Percentiles rank a stretch among this genome's conserved stretches.
Evolutionary conservation across 2,329 filamentous ascomycete genomes (phyloP).

Genomic region (Cladobotryum mycophilum): DNA sequence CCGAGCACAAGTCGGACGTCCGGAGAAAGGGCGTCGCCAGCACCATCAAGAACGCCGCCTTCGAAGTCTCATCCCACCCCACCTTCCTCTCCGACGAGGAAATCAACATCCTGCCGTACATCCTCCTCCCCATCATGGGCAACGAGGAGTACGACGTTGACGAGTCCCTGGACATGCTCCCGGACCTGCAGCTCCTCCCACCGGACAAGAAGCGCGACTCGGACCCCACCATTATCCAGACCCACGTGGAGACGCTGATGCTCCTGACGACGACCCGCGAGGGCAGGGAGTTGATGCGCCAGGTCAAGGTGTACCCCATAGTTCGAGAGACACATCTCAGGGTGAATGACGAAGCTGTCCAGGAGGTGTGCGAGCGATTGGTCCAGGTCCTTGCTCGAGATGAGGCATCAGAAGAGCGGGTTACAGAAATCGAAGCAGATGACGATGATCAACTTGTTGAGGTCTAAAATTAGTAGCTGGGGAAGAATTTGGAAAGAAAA

Average conservation of each 20-base stretch:
- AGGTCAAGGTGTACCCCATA: slow-evolving; percentile 80
- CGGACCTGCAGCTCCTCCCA: slow-evolving; percentile 82
- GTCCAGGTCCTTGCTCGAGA: slow-evolving; percentile 86
- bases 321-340: slow-evolving; percentile 78
- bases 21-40: slow-evolving; percentile 90
- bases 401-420: slow-evolving; percentile 49
- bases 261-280: slow-evolving; percentile 72
- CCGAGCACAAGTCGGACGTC: slow-evolving; percentile 77
- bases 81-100: slow-evolving; percentile 64
- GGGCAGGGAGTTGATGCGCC: slow-evolving; percentile 67
- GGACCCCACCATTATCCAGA: slow-evolving; percentile 70
- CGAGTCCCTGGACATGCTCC: slow-evolving; percentile 78
- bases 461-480: slow-evolving; percentile 31
- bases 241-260: slow-evolving; percentile 82
- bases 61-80: slow-evolving; percentile 69
- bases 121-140: slow-evolving; percentile 81
- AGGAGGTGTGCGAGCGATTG: slow-evolving; percentile 78
- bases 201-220: slow-evolving; percentile 82
- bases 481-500: neutral
- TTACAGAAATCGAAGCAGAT: slow-evolving; percentile 40
- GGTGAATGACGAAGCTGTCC: slow-evolving; percentile 71
- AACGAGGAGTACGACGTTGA: slow-evolving; percentile 84
- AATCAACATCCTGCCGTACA: slow-evolving; percentile 79
- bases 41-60: slow-evolving; percentile 90
- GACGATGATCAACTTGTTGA: slow-evolving; percentile 51